These are phyloP conservation scores for Amborella trichopoda DNA, from an alignment of 164 flowering plant genomes.

Conservation along the genomic window DNA sequence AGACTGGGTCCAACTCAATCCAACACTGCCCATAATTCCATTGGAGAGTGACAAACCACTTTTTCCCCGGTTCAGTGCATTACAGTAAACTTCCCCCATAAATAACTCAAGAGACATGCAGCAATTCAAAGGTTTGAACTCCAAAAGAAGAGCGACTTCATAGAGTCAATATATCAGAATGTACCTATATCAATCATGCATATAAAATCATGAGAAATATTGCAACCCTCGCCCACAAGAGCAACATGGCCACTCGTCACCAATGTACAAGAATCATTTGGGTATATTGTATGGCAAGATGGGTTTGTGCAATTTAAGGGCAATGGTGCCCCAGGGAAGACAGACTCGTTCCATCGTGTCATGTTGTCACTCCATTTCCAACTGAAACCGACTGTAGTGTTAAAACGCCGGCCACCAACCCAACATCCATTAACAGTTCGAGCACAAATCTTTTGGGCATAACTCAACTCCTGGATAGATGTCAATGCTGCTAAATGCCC, in stretches of 20 bases:
- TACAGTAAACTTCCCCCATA: too few relatives aligned
- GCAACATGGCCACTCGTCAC: slow-evolving; percentile 25
- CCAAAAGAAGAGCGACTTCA: background rate
- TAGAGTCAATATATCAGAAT: background rate
- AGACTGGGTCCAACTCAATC: too few relatives aligned
- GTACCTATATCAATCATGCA: slow-evolving; percentile 62
- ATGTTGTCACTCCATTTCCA: slow-evolving; percentile 84
- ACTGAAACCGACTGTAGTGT: slow-evolving; percentile 20
- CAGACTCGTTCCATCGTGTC: slow-evolving; percentile 42
- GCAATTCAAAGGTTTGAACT: too few relatives aligned
- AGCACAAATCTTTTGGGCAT: slow-evolving; percentile 42
- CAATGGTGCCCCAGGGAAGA: slow-evolving; percentile 14
- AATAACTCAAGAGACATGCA: too few relatives aligned
- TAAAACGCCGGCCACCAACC: slow-evolving; percentile 58
- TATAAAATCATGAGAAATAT: slow-evolving; percentile 37
- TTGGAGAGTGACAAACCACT: too few relatives aligned
- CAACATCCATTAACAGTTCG: slow-evolving; percentile 43
- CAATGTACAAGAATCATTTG: slow-evolving; percentile 36
- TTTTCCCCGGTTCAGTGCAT: too few relatives aligned
- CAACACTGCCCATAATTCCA: too few relatives aligned
- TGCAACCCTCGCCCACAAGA: slow-evolving; percentile 46
- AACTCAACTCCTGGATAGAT: slow-evolving; percentile 40
- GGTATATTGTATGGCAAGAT: slow-evolving; percentile 24
- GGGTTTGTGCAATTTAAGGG: slow-evolving; percentile 26
- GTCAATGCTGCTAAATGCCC: slow-evolving; percentile 63